phyloP scores from a whole-genome alignment of 495 filamentous ascomycete species.

The Xylaria sp. region DNA sequence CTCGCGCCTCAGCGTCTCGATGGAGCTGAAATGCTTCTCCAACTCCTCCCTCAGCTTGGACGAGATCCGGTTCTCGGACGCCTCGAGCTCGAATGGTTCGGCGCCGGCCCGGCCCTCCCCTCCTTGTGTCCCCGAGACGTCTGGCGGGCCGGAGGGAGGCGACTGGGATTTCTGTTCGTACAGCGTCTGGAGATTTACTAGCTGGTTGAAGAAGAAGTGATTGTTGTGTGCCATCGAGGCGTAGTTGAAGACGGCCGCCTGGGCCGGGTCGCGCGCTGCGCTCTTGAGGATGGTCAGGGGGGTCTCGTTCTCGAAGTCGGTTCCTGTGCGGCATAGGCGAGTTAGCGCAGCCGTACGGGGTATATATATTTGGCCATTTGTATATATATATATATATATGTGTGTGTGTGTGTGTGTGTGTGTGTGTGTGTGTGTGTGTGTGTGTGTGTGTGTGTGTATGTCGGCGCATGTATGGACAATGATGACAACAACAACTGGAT shows the following conservation, averaged over 20 bases:
- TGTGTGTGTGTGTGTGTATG: not conserved
- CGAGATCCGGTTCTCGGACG: constrained; percentile 41
- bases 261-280: constrained; percentile 76
- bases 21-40: constrained; percentile 72
- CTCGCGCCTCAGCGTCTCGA: constrained; percentile 78
- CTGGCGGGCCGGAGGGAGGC: not conserved
- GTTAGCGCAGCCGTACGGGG: constrained; percentile 6
- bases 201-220: constrained; percentile 84
- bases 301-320: constrained; percentile 61
- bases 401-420: not conserved
- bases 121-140: not conserved
- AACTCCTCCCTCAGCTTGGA: constrained; percentile 49
- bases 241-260: constrained; percentile 87
- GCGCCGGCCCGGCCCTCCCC: not conserved
- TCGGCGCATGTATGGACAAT: not conserved
- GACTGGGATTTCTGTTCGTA: constrained; percentile 30
- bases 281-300: constrained; percentile 73
- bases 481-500: not conserved
- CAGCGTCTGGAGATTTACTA: constrained; percentile 59
- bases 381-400: not conserved
- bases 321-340: constrained; percentile 50
- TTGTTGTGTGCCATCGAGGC: constrained; percentile 97
- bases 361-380: not conserved
- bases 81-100: constrained; percentile 9
- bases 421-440: not conserved